Evolutionary conservation across 2,329 filamentous ascomycete species (phyloP), one percentile per base, ranked within the genome.

Genomic region (Ascochyta koolunga): DNA sequence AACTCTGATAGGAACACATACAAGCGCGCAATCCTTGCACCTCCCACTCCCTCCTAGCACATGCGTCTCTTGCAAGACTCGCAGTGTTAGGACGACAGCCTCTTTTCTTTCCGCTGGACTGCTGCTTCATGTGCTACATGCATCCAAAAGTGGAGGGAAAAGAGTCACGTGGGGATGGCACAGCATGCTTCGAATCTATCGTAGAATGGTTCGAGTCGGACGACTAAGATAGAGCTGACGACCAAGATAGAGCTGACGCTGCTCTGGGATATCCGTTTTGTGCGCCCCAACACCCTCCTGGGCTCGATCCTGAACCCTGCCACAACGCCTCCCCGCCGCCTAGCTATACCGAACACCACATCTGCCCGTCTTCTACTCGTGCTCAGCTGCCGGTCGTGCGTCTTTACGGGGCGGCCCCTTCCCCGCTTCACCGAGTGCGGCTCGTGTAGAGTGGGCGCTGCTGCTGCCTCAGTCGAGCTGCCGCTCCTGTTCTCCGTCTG

Each of bases 261-360:
- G 53, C 53, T 41, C 47, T 50, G 37, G 51, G 47, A 50, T 50
- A 50, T 51, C 53, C 53, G 24, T 51, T 50, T 47, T 47, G 37
- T 50, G 40, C 52, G 48, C n/a, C 53, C 53, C 31, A 51, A 56
- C 53, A 47, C 53, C 53, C 45, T 38, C 15, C 27, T 36, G 32
- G 25, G 19, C 31, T 39, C 38, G 22, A 50, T 39, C n/a, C 36
- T 16, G 22, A n/a, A 8, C 39, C 22, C 24, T 29, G 18, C 29
- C 29, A 22, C n/a, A 31, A 29, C 39, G 19, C 24, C 13, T 21
- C 25, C 6, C 18, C 9, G n/a, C 16, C 39, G 39, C 27, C n/a
- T 18, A 19, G 18, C 27, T 42, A 22, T 15, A 13, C 19, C 31
- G 5, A 33, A 15, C 6, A 13, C 27, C 31, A 8, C 0, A 10